Percentiles rank a stretch among this genome's conserved stretches.
Conservation (phyloP, 257 asterid genomes). For the Solanum arcanum region DNA sequence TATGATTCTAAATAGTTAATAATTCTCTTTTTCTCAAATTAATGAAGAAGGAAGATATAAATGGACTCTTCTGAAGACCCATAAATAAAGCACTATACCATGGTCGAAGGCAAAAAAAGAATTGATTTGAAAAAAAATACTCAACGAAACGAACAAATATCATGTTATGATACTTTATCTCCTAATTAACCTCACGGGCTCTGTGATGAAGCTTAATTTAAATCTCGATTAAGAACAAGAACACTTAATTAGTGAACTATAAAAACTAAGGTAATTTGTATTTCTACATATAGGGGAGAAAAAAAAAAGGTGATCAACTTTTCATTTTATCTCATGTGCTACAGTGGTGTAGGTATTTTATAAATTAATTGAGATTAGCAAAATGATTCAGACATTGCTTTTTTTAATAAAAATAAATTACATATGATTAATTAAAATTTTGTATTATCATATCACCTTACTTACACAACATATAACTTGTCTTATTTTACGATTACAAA, state of each 20-base stretch:
- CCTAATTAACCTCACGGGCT: background rate
- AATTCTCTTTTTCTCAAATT: background rate
- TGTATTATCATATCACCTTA: background rate
- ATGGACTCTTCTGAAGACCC: background rate
- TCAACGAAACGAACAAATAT: rapidly evolving
- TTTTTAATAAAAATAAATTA: background rate
- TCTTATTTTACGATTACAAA: background rate
- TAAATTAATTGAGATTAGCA: background rate
- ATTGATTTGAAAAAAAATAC: background rate
- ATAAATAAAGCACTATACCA: background rate
- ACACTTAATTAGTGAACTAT: background rate
- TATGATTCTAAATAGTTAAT: background rate
- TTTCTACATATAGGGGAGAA: background rate
- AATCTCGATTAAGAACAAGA: background rate
- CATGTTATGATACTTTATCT: background rate
- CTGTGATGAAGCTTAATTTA: background rate
- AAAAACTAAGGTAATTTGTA: background rate
- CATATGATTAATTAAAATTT: background rate
- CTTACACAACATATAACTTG: background rate
- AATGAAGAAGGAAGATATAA: background rate
- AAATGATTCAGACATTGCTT: background rate
- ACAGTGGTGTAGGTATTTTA: background rate
- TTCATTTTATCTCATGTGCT: background rate
- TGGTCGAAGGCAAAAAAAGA: background rate
- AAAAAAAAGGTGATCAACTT: background rate